Conservation (phyloP, 2,329 filamentous ascomycete species). For the Cladobotryum protrusum region DNA sequence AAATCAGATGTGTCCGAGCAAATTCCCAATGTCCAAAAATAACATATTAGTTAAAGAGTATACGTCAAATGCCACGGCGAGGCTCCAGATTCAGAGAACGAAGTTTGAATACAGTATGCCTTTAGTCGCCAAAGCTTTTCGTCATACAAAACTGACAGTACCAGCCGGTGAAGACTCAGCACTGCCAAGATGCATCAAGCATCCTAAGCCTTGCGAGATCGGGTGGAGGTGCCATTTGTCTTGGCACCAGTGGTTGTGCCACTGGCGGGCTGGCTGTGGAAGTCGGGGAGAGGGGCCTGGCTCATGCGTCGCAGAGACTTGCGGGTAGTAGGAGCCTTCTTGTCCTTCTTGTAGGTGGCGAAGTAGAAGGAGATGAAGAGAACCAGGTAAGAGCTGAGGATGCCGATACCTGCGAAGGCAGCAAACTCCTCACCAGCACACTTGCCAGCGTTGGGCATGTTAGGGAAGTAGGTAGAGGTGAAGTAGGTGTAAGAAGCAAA, state of each 20-base stretch:
- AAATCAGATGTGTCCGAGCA: background rate
- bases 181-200: background rate
- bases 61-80: conserved; percentile 1
- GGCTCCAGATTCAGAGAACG: conserved; percentile 1
- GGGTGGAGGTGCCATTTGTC: conserved; percentile 55
- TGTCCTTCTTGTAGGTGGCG: conserved; percentile 86
- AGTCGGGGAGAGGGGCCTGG: conserved; percentile 66
- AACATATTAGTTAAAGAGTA: conserved; percentile 7
- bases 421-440: conserved; percentile 97
- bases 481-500: conserved; percentile 99
- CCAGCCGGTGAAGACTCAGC: too few relatives aligned
- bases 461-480: conserved; percentile 80
- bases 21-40: conserved; percentile 11
- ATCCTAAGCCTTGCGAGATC: conserved; percentile 60
- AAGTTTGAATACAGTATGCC: too few relatives aligned
- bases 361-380: conserved; percentile 99
- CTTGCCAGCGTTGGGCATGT: conserved; percentile 74
- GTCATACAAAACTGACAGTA: too few relatives aligned
- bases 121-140: too few relatives aligned
- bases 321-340: conserved; percentile 72
- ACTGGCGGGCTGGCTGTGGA: conserved; percentile 44
- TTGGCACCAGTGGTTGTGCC: conserved; percentile 50
- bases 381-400: conserved; percentile 89
- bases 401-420: conserved; percentile 84
- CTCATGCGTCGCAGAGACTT: conserved; percentile 65